Percentiles rank a stretch among this genome's conserved stretches.
Evolutionary conservation across 2,329 filamentous ascomycete genomes (phyloP).

Genomic region (Canariomyces notabilis): DNA sequence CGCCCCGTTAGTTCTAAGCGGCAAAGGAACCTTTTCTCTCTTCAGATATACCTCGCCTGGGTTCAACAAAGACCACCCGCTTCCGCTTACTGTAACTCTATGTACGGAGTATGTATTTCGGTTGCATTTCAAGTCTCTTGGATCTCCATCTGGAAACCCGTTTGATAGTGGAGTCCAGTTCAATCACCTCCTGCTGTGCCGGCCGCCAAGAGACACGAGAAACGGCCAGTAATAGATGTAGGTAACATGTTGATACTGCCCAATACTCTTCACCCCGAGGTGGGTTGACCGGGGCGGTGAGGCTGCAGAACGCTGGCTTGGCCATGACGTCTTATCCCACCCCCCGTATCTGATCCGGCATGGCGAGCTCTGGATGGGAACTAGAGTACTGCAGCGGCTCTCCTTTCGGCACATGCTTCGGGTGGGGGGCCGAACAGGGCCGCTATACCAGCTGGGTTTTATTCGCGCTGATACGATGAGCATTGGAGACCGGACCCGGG

Average conservation of each 20-base stretch:
- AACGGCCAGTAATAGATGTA: conserved; percentile 6
- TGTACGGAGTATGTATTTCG: background rate
- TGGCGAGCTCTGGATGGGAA: no score
- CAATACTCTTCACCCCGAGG: background rate
- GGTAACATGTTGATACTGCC: background rate
- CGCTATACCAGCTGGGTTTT: no score
- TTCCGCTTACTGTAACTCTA: background rate
- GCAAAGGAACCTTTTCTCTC: background rate
- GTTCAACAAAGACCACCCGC: background rate
- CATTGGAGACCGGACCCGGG: no score
- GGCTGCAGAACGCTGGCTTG: conserved; percentile 10
- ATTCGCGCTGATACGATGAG: no score
- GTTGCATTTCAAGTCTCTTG: background rate
- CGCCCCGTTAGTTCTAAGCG: background rate
- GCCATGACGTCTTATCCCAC: background rate
- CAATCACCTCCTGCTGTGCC: background rate
- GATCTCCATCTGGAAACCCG: conserved; percentile 8
- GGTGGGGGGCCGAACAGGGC: no score
- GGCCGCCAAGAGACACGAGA: conserved; percentile 7
- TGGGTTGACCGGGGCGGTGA: conserved; percentile 15
- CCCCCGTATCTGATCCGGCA: background rate
- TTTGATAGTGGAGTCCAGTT: background rate
- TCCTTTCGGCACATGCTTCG: no score
- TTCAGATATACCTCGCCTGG: background rate
- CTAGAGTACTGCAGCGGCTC: no score